These are phyloP conservation scores for Oryza longistaminata DNA, from an alignment of 176 grass and related monocot species.

Conservation along the genomic window DNA sequence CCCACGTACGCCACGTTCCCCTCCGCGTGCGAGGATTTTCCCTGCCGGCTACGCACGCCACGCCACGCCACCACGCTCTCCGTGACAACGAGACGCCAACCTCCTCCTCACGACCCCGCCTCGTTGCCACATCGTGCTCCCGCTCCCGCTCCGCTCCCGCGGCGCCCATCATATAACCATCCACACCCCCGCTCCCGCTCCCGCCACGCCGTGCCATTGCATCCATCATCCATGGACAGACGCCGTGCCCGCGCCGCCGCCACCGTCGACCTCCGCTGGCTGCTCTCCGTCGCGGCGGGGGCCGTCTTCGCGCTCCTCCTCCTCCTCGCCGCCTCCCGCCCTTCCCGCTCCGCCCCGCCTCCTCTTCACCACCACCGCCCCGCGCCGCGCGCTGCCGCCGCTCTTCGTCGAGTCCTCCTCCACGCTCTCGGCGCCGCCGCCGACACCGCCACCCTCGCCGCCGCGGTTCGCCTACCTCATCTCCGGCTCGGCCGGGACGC, in stretches of 20 bases:
- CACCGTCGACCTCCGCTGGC: slow-evolving; percentile 40
- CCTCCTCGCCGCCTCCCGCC: slow-evolving; percentile 30
- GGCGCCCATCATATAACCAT: too few relatives aligned
- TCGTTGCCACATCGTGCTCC: background rate
- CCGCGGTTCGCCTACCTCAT: slow-evolving; percentile 80
- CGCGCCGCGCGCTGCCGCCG: background rate
- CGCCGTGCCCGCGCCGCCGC: slow-evolving; percentile 1
- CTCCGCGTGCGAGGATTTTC: background rate
- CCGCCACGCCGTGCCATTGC: background rate
- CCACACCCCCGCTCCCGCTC: background rate
- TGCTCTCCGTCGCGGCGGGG: slow-evolving; percentile 45
- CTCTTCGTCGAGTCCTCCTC: slow-evolving; percentile 48
- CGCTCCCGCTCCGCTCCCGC: too few relatives aligned
- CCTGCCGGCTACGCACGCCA: background rate
- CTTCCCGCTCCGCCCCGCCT: slow-evolving; percentile 19
- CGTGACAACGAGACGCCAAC: background rate
- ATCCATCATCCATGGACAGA: slow-evolving; percentile 26
- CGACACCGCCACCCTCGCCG: background rate
- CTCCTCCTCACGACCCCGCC: background rate
- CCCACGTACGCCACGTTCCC: too few relatives aligned
- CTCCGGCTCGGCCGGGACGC: slow-evolving; percentile 64
- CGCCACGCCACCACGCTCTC: background rate
- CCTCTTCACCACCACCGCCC: slow-evolving; percentile 18
- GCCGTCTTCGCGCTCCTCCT: slow-evolving; percentile 45
- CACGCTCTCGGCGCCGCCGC: slow-evolving; percentile 13